phyloP scores from a whole-genome alignment of 2,329 filamentous ascomycete genomes.

The Coniochaeta hoffmannii region DNA sequence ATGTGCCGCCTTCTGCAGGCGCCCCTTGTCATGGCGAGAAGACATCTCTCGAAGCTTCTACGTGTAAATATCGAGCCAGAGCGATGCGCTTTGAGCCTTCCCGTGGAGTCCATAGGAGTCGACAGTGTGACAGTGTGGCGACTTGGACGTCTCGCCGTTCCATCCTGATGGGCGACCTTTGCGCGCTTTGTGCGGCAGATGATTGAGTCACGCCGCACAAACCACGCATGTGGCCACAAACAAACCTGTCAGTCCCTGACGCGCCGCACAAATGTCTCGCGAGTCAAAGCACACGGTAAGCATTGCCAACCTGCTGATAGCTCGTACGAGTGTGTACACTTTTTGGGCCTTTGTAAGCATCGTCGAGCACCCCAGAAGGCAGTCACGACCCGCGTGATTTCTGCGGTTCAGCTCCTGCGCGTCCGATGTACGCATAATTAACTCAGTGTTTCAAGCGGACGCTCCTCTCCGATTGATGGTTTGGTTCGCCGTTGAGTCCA shows the following conservation, averaged over 20 bases:
- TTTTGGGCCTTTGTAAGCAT: background rate
- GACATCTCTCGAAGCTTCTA: too few species aligned
- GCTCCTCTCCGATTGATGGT: background rate
- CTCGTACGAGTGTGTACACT: background rate
- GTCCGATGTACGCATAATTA: background rate
- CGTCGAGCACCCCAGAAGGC: background rate
- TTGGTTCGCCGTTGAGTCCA: background rate
- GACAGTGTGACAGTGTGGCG: background rate
- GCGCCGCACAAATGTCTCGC: background rate
- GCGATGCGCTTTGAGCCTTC: background rate
- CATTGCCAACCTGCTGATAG: background rate
- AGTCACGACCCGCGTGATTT: background rate
- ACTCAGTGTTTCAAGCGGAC: background rate
- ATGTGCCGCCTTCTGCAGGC: too few species aligned
- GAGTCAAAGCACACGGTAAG: background rate
- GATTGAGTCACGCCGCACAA: constrained; percentile 1
- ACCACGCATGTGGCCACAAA: background rate
- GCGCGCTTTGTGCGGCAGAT: constrained; percentile 1
- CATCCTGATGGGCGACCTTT: background rate
- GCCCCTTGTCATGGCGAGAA: too few species aligned
- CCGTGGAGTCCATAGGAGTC: background rate
- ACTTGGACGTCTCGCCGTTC: background rate
- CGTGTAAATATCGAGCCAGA: background rate
- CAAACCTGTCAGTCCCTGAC: too few species aligned
- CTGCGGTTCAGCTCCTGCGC: background rate